Percentiles rank a stretch among this genome's conserved stretches.
phyloP scores from a whole-genome alignment of 1,284 basidiomycete species.

The Ganoderma boninense region DNA sequence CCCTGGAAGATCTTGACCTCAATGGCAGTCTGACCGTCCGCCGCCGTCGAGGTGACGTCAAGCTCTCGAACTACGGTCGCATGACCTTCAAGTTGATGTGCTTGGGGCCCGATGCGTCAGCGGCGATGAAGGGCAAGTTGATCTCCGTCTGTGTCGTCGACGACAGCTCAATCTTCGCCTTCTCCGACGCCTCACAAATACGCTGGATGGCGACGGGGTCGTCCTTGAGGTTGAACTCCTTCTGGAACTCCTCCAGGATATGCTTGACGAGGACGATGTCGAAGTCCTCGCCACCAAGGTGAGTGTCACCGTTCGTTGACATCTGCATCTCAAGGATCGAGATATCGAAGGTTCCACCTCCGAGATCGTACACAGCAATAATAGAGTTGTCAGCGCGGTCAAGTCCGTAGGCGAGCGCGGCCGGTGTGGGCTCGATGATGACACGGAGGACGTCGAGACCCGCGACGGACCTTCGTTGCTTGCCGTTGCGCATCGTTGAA shows the following conservation, averaged over 20 bases:
- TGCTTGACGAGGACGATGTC: slow-evolving; percentile 92
- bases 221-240: slow-evolving; percentile 83
- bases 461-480: slow-evolving; percentile 98
- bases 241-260: slow-evolving; percentile 94
- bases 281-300: slow-evolving; percentile 99
- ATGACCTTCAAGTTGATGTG: slow-evolving; percentile 95
- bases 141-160: slow-evolving; percentile 95
- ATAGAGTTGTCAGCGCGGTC: slow-evolving; percentile 85
- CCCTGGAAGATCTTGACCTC: slow-evolving; percentile 99
- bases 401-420: slow-evolving; percentile 96
- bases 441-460: slow-evolving; percentile 97
- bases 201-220: slow-evolving; percentile 99
- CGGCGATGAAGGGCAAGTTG: slow-evolving; percentile 97
- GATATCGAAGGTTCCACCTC: slow-evolving; percentile 97
- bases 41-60: slow-evolving; percentile 94
- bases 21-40: slow-evolving; percentile 95
- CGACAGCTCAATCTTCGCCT: slow-evolving; percentile 98
- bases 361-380: slow-evolving; percentile 92
- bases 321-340: slow-evolving; percentile 99
- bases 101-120: slow-evolving; percentile 93
- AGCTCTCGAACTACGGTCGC: slow-evolving; percentile 89
- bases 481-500: slow-evolving; percentile 99
- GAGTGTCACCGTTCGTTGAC: slow-evolving; percentile 99
- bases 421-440: slow-evolving; percentile 99
- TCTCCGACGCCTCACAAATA: slow-evolving; percentile 98